phyloP scores from a whole-genome alignment of 139 green algal species.

The Monoraphidium neglectum region DNA sequence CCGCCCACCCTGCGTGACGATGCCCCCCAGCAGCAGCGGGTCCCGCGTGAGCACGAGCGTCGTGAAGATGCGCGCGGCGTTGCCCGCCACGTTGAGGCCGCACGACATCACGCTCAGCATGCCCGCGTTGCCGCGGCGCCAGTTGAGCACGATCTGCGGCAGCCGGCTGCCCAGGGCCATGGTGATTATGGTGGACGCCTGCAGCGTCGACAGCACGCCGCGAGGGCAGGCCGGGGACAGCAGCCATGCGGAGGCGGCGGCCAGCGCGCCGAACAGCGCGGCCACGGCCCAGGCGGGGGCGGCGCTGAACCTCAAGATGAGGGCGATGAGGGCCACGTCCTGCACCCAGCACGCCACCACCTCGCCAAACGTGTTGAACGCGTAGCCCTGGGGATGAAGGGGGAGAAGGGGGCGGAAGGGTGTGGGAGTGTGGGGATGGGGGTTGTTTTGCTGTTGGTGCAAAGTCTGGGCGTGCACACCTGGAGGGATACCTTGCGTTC shows the following conservation, averaged over 20 bases:
- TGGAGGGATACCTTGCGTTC: too few species aligned
- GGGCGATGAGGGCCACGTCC: conserved; percentile 60
- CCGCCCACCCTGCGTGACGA: conserved; percentile 21
- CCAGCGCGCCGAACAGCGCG: background rate
- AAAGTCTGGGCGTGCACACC: too few species aligned
- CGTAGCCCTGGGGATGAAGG: conserved; percentile 41
- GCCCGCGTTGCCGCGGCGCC: conserved; percentile 66
- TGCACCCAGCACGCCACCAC: conserved; percentile 68
- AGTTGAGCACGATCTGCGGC: conserved; percentile 82
- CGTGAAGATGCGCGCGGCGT: conserved; percentile 71
- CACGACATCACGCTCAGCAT: conserved; percentile 70
- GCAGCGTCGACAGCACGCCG: conserved; percentile 46
- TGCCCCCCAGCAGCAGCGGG: conserved; percentile 37
- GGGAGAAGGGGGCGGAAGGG: background rate
- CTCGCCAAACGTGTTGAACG: conserved; percentile 70
- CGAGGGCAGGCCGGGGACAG: conserved; percentile 34
- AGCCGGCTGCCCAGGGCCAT: conserved; percentile 59
- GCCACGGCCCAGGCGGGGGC: background rate
- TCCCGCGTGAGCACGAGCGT: conserved; percentile 72
- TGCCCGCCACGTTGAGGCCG: conserved; percentile 71
- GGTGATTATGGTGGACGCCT: conserved; percentile 58
- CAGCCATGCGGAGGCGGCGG: conserved; percentile 32
- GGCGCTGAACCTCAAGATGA: conserved; percentile 50
- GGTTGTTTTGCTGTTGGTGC: too few species aligned
- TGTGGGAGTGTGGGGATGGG: background rate